These are phyloP conservation scores for Sphaceloma murrayae DNA, from an alignment of 2,329 filamentous ascomycete species.

Conservation along the genomic window DNA sequence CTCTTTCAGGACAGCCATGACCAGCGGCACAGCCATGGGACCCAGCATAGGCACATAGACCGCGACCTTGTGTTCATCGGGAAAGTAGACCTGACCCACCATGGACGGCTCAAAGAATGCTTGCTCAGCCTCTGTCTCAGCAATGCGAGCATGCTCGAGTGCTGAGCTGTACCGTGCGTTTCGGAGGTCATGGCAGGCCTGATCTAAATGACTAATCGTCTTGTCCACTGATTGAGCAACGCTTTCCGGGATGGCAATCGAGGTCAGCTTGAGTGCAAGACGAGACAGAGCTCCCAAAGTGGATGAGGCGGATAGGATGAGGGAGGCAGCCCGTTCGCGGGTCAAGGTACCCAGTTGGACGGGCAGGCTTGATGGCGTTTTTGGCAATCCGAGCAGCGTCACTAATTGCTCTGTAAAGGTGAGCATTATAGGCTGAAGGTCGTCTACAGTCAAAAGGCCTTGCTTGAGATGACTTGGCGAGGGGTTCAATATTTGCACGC, in stretches of 20 bases:
- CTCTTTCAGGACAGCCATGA: conserved; percentile 79
- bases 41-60: conserved; percentile 89
- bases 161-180: conserved; percentile 54
- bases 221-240: conserved; percentile 79
- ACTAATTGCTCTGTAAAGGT: conserved; percentile 87
- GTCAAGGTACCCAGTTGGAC: conserved; percentile 75
- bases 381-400: conserved; percentile 74
- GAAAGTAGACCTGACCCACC: conserved; percentile 97
- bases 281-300: conserved; percentile 88
- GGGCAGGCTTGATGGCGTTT: conserved; percentile 66
- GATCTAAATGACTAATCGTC: conserved; percentile 66
- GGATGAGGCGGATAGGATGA: conserved; percentile 81
- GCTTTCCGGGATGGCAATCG: conserved; percentile 79
- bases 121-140: conserved; percentile 79
- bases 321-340: conserved; percentile 73
- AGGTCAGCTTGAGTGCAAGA: conserved; percentile 71
- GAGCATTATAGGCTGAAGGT: conserved; percentile 69
- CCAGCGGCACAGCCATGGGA: conserved; percentile 77
- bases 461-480: conserved; percentile 31
- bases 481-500: conserved; percentile 60
- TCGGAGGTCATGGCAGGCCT: conserved; percentile 62
- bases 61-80: conserved; percentile 94
- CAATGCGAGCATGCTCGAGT: conserved; percentile 69
- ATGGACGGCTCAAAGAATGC: conserved; percentile 99
- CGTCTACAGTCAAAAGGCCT: conserved; percentile 46